phyloP scores from a whole-genome alignment of 345 rosid species.

The Bruguiera sexangula region DNA sequence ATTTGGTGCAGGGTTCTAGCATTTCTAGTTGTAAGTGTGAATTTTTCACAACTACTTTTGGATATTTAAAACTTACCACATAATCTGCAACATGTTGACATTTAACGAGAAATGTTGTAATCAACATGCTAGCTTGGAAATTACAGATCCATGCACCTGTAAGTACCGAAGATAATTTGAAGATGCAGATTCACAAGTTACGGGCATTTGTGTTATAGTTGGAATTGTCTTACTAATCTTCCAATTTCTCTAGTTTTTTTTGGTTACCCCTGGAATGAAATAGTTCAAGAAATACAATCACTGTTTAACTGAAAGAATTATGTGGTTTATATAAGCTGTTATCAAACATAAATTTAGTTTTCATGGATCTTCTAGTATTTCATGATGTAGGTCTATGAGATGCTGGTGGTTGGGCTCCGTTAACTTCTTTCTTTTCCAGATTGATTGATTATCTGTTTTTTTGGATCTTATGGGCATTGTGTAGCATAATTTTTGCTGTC shows the following conservation, averaged over 20 bases:
- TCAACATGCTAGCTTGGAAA: neutral
- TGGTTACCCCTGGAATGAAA: too few relatives aligned
- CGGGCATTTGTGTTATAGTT: too few relatives aligned
- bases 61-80: neutral
- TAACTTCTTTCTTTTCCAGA: neutral
- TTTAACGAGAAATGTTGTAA: neutral
- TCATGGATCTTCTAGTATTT: too few relatives aligned
- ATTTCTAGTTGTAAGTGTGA: constrained; percentile 80
- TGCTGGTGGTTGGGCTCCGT: too few relatives aligned
- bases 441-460: neutral
- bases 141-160: too few relatives aligned
- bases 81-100: neutral
- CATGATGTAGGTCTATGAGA: too few relatives aligned
- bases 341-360: too few relatives aligned
- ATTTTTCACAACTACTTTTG: neutral
- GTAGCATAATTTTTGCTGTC: neutral
- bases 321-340: too few relatives aligned
- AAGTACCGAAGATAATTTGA: too few relatives aligned
- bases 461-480: neutral
- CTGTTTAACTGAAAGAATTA: too few relatives aligned
- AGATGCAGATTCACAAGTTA: too few relatives aligned
- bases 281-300: too few relatives aligned
- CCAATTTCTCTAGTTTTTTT: neutral
- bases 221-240: neutral
- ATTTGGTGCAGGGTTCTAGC: constrained; percentile 98